Percentiles rank a stretch among this genome's conserved stretches.
phyloP scores from a whole-genome alignment of 1,284 basidiomycete genomes.

The Leccinum subspadiceum region DNA sequence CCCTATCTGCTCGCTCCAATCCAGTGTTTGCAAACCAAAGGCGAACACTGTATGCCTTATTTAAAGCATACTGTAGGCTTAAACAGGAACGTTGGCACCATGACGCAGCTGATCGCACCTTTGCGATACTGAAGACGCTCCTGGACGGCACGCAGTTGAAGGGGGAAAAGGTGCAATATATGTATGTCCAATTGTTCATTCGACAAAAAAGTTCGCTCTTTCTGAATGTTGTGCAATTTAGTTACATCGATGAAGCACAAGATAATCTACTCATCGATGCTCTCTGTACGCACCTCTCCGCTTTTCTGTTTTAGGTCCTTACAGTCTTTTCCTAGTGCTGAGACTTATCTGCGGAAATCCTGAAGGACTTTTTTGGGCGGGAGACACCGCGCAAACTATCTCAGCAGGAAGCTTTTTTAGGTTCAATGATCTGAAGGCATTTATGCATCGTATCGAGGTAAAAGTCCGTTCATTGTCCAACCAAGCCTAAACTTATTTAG shows the following conservation, averaged over 20 bases:
- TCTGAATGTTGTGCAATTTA: conserved; percentile 24
- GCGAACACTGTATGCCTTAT: conserved; percentile 52
- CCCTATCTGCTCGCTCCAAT: conserved; percentile 50
- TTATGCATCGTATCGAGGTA: conserved; percentile 60
- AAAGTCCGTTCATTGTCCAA: background rate
- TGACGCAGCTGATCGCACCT: conserved; percentile 68
- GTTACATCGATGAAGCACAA: conserved; percentile 73
- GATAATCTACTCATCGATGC: conserved; percentile 36
- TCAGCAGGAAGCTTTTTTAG: conserved; percentile 68
- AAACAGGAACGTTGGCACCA: conserved; percentile 48
- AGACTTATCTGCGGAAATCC: conserved; percentile 59
- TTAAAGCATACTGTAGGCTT: conserved; percentile 49
- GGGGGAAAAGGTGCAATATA: conserved; percentile 50
- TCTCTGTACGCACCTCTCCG: background rate
- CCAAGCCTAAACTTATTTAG: background rate
- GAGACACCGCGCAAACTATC: conserved; percentile 78
- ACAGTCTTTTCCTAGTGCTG: conserved; percentile 45
- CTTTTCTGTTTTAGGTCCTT: background rate
- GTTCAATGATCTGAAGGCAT: conserved; percentile 70
- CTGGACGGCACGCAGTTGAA: conserved; percentile 30
- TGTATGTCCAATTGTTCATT: conserved; percentile 41
- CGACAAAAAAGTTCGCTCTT: background rate
- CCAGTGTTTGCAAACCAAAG: conserved; percentile 54
- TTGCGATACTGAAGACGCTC: conserved; percentile 46
- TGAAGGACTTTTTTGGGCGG: conserved; percentile 73